Evolutionary conservation across 371 early-diverging fungal species (phyloP), one percentile per base, ranked within the genome.

Genomic region (Rhizomucor pusillus): DNA sequence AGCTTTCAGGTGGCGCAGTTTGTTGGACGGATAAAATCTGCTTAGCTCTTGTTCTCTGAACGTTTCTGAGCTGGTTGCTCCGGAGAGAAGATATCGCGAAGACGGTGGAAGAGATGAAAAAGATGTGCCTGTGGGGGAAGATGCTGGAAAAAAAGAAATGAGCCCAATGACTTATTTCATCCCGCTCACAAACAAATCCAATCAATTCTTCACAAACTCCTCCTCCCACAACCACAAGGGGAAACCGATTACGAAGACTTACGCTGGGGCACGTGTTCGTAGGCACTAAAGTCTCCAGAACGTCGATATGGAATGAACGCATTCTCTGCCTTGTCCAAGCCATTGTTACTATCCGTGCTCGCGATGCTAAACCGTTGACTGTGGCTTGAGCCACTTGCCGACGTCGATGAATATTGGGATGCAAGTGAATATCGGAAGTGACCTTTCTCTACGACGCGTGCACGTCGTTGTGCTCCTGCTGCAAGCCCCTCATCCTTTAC

Each of bases 31-130:
- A 43, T 57, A 54, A 29, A 74, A 66, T 46, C 65, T 61, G 47
- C 56, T 59, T n/a, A 74, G 47, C 43, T 71, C 61, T 45, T 65
- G 71, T 48, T 65, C 66, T 44, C 71, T 61, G 18, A 67, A 56
- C 16, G 50, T 59, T 48, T 65, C 65, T 16, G 73, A 65, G 29
- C 60, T 67, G 13, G 65, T 56, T 43, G 63, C 60, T 40, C 67
- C 67, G 10, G 68, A 73, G 34, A 69, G 50, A 23, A 70, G 52
- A 14, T 53, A 63, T 5, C 66, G 65, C 20, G 67, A 67, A 16
- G 69, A 69, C 9, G 73, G 69, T 52, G 67, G 59, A 25, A 67
- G 52, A 13, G 63, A 60, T 39, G 63, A 52, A 40, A 57, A 58
- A 18, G 67, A 63, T 14, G 50, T 49, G 29, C 50, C 43, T 33